These are phyloP conservation scores for Aspergillus transmontanensis DNA, from an alignment of 2,329 filamentous ascomycete genomes.

Conservation along the genomic window DNA sequence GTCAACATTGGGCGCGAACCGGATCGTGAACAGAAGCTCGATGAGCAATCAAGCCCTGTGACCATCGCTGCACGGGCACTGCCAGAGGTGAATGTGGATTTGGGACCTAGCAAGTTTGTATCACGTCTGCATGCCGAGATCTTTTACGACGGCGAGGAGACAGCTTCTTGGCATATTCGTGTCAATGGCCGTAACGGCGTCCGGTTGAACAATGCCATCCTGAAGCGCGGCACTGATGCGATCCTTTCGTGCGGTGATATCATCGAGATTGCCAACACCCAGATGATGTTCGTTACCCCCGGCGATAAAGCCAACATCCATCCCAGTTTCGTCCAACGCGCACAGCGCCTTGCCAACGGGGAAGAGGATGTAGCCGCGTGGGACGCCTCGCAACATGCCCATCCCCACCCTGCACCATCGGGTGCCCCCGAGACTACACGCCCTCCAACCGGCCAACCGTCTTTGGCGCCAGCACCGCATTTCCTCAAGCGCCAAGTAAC, in stretches of 20 bases:
- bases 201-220: constrained; percentile 72
- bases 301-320: constrained; percentile 71
- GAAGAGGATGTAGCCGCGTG: constrained; percentile 41
- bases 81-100: constrained; percentile 75
- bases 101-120: constrained; percentile 80
- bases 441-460: constrained; percentile 32
- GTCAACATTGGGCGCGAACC: constrained; percentile 54
- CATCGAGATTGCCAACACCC: constrained; percentile 85
- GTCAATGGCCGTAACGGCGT: constrained; percentile 92
- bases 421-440: constrained; percentile 19
- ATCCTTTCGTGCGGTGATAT: constrained; percentile 82
- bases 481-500: constrained; percentile 48
- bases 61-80: constrained; percentile 46
- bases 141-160: constrained; percentile 67
- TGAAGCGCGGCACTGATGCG: constrained; percentile 68
- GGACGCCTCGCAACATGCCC: constrained; percentile 42
- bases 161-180: constrained; percentile 73
- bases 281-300: constrained; percentile 99
- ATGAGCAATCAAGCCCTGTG: constrained; percentile 51
- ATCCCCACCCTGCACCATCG: constrained; percentile 30
- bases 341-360: constrained; percentile 50
- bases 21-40: constrained; percentile 45
- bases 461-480: constrained; percentile 47
- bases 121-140: constrained; percentile 77
- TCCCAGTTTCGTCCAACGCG: constrained; percentile 69